A percentile compares a stretch with the other conserved stretches of the same genome.
Conservation (phyloP, 768 basidiomycete genomes). For the Trametes cingulata region DNA sequence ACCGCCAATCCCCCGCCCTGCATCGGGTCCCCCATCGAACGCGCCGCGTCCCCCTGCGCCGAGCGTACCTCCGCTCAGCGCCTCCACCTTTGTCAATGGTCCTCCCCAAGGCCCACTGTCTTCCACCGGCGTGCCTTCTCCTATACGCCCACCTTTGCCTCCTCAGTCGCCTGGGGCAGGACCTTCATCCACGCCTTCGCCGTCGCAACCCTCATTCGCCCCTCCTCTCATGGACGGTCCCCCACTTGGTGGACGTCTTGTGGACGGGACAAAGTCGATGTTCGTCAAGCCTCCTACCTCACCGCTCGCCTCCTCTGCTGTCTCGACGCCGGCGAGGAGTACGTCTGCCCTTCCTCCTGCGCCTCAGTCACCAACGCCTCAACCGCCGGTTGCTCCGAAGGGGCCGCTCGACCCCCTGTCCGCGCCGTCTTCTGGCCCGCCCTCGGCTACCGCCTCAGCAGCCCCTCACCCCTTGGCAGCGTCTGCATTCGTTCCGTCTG, state of each 20-base stretch:
- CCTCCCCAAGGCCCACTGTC: neutral
- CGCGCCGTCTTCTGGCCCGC: conserved; percentile 20
- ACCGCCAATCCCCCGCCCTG: conserved; percentile 31
- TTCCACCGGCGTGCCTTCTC: conserved; percentile 7
- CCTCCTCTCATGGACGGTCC: conserved; percentile 42
- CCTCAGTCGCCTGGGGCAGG: conserved; percentile 58
- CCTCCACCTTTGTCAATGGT: conserved; percentile 2
- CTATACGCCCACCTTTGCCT: conserved; percentile 24
- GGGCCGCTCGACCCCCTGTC: conserved; percentile 9
- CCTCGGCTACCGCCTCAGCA: conserved; percentile 2
- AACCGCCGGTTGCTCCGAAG: conserved; percentile 11
- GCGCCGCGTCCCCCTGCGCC: conserved; percentile 22
- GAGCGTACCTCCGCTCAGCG: conserved; percentile 9
- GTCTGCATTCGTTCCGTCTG: conserved; percentile 9
- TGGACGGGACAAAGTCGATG: conserved; percentile 82
- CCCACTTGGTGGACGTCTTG: conserved; percentile 63
- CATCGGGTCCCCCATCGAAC: conserved; percentile 25
- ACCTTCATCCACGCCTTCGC: conserved; percentile 46
- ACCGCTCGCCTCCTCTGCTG: conserved; percentile 33
- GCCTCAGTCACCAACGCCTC: conserved; percentile 23
- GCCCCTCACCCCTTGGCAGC: conserved; percentile 18
- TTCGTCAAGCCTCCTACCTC: conserved; percentile 57
- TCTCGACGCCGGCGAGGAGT: conserved; percentile 8
- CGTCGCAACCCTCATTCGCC: conserved; percentile 32
- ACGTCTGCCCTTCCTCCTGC: conserved; percentile 19